These are phyloP conservation scores for Metschnikowia peoriensis DNA, from an alignment of 805 yeast genomes.

Conservation along the genomic window DNA sequence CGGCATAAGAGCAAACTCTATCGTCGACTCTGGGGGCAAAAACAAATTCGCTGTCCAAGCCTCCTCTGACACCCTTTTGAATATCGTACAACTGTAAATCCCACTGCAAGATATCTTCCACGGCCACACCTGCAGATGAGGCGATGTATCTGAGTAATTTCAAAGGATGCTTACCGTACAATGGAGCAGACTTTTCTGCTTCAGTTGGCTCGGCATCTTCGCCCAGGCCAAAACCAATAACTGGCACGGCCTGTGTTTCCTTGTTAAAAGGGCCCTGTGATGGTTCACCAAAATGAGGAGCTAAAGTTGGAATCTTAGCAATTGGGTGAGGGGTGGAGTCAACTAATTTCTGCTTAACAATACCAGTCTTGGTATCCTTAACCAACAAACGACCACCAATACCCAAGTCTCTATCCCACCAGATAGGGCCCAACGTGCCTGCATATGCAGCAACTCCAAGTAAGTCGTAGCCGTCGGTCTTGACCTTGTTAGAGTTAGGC, in stretches of 20 bases:
- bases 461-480: slow-evolving; percentile 71
- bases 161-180: slow-evolving; percentile 67
- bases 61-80: slow-evolving; percentile 77
- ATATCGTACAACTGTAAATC: slow-evolving; percentile 81
- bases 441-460: slow-evolving; percentile 85
- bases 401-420: slow-evolving; percentile 89
- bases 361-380: slow-evolving; percentile 29
- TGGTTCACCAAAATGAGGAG: slow-evolving; percentile 80
- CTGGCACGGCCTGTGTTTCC: slow-evolving; percentile 78
- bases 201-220: slow-evolving; percentile 49
- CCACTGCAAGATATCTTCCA: slow-evolving; percentile 61
- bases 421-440: slow-evolving; percentile 59
- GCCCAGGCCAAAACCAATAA: slow-evolving; percentile 55
- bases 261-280: slow-evolving; percentile 69
- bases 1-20: slow-evolving; percentile 76
- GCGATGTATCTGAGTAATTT: slow-evolving; percentile 69
- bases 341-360: slow-evolving; percentile 44
- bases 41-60: slow-evolving; percentile 71
- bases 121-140: slow-evolving; percentile 53
- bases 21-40: slow-evolving; percentile 86
- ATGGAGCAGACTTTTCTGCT: slow-evolving; percentile 61
- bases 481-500: slow-evolving; percentile 61
- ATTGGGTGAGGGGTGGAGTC: slow-evolving; percentile 66
- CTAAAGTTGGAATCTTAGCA: slow-evolving; percentile 80
- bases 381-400: slow-evolving; percentile 75